Conservation (phyloP, 2,329 filamentous ascomycete species). For the Calonectria pseudoturangicola region DNA sequence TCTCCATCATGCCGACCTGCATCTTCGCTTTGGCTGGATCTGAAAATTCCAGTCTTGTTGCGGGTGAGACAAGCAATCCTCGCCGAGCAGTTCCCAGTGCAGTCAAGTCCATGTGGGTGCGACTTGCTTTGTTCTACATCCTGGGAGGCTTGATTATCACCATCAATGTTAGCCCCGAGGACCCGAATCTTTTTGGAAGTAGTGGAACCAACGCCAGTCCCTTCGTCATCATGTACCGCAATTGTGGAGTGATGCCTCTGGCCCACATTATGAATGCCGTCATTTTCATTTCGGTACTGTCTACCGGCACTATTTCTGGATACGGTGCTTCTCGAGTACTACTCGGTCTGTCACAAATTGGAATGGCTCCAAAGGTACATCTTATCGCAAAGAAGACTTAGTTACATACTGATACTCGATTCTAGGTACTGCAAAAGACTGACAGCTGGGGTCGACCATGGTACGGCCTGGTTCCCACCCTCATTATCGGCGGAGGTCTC, state of each 20-base stretch:
- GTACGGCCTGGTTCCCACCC: constrained; percentile 66
- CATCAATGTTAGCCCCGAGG: constrained; percentile 64
- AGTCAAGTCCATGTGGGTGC: constrained; percentile 67
- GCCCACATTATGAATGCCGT: constrained; percentile 70
- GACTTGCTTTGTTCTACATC: constrained; percentile 67
- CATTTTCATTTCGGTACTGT: constrained; percentile 68
- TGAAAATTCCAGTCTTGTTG: constrained; percentile 65
- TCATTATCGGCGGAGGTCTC: constrained; percentile 67
- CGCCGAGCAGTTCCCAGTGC: constrained; percentile 64
- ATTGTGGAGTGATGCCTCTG: constrained; percentile 61
- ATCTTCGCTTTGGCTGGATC: constrained; percentile 71
- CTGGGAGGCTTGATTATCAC: constrained; percentile 66
- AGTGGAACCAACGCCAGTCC: constrained; percentile 65
- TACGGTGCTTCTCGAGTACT: constrained; percentile 66
- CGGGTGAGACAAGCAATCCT: constrained; percentile 66
- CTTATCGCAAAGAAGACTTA: too few species aligned
- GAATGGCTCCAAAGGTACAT: constrained; percentile 62
- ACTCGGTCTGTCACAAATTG: constrained; percentile 64
- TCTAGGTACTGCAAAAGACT: constrained; percentile 33
- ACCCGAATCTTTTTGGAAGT: constrained; percentile 63
- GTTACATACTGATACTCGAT: not conserved
- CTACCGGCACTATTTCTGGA: constrained; percentile 64
- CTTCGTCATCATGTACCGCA: constrained; percentile 66
- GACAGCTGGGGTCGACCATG: constrained; percentile 40
- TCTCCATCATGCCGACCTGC: constrained; percentile 69